Evolutionary conservation across 345 rosid genomes (phyloP).

Genomic region (Dimocarpus longan): DNA sequence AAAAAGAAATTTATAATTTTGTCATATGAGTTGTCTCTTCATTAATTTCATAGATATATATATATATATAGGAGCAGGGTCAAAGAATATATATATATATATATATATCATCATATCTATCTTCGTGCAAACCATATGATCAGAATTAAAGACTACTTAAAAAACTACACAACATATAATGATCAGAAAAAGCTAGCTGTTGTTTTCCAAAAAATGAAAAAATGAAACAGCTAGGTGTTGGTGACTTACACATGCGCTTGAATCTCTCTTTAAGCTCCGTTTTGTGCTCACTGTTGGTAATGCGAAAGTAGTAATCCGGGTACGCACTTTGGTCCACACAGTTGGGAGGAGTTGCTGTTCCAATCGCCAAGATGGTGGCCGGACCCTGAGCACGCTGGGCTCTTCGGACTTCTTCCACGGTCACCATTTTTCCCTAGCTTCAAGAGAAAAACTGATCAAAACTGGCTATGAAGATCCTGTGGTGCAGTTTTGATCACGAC

Average conservation of each 20-base stretch:
- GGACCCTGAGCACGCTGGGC: conserved; percentile 49
- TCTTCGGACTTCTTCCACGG: conserved; percentile 41
- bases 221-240: too few relatives aligned
- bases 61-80: too few relatives aligned
- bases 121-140: too few relatives aligned
- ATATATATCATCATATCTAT: too few relatives aligned
- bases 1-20: too few relatives aligned
- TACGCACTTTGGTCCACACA: conserved; percentile 42
- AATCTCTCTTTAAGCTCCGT: conserved; percentile 53
- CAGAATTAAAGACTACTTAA: too few relatives aligned
- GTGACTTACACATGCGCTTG: conserved; percentile 51
- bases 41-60: too few relatives aligned
- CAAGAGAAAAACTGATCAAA: not conserved
- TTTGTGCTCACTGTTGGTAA: conserved; percentile 57
- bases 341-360: conserved; percentile 50
- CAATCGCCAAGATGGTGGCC: conserved; percentile 52
- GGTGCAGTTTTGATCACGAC: not conserved
- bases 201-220: too few relatives aligned
- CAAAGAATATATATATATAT: too few relatives aligned
- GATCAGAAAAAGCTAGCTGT: too few relatives aligned
- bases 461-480: not conserved
- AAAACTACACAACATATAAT: too few relatives aligned
- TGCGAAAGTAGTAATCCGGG: conserved; percentile 49
- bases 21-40: too few relatives aligned
- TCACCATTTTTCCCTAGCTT: conserved; percentile 33